phyloP scores from a whole-genome alignment of 1,139 yeast species.

The Blastobotrys ciferrii region DNA sequence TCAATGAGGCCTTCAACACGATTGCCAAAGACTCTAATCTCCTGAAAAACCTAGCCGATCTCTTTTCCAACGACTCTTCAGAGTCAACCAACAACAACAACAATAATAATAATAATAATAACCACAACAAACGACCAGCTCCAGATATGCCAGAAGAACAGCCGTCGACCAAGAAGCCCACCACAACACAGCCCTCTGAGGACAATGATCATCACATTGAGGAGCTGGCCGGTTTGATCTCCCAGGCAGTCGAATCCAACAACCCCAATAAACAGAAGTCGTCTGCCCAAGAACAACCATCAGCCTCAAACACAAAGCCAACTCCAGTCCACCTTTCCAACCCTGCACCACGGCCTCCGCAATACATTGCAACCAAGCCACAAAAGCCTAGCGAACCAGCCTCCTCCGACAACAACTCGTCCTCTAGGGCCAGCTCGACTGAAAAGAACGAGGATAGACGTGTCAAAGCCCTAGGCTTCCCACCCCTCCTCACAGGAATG shows the following conservation, averaged over 20 bases:
- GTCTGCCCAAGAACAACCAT: background rate
- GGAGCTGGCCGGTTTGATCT: conserved; percentile 16
- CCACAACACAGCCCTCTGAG: background rate
- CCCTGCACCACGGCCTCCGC: conserved; percentile 21
- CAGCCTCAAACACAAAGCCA: background rate
- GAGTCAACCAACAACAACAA: background rate
- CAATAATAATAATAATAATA: background rate
- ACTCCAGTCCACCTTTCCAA: too few species aligned
- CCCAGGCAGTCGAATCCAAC: conserved; percentile 17
- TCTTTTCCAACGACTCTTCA: conserved; percentile 4
- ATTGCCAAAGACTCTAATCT: conserved; percentile 31
- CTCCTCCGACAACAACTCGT: background rate
- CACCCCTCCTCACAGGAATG: conserved; percentile 30
- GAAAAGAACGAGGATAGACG: conserved; percentile 21
- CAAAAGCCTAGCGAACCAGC: background rate
- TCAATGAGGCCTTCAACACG: conserved; percentile 29
- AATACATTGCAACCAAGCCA: conserved; percentile 20
- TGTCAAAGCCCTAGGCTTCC: conserved; percentile 34
- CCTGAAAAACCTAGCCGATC: conserved; percentile 23
- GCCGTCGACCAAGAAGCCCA: background rate
- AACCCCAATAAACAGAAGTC: background rate
- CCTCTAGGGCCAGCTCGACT: background rate
- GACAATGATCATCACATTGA: conserved; percentile 15
- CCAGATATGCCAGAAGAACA: background rate
- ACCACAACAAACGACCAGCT: background rate